Evolutionary conservation across 2,329 filamentous ascomycete genomes (phyloP).

Genomic region (Capronia coronata): DNA sequence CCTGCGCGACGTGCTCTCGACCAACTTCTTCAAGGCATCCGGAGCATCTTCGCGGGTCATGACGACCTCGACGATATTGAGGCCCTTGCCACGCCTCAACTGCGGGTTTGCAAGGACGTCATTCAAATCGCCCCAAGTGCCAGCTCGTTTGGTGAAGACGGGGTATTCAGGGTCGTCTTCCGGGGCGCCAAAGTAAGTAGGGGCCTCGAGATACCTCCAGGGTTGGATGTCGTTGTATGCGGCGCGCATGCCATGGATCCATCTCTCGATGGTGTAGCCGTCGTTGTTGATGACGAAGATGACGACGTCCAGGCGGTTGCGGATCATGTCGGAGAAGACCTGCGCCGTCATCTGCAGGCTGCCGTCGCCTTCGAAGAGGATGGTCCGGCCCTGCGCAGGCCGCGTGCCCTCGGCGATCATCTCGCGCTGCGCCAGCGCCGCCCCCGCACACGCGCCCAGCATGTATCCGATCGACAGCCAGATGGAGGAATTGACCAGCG

Average conservation of each 20-base stretch:
- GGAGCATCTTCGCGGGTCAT: conserved; percentile 38
- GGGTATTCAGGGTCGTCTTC: conserved; percentile 25
- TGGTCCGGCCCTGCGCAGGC: conserved; percentile 43
- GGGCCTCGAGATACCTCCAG: conserved; percentile 48
- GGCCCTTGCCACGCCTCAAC: conserved; percentile 35
- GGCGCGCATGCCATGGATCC: conserved; percentile 50
- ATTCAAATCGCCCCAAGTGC: conserved; percentile 26
- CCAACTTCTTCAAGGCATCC: conserved; percentile 31
- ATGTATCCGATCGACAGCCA: conserved; percentile 59
- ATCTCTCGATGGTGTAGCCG: conserved; percentile 54
- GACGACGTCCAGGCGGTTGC: conserved; percentile 45
- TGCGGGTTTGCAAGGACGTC: conserved; percentile 28
- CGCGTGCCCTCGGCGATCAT: conserved; percentile 47
- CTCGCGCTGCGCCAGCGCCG: conserved; percentile 50
- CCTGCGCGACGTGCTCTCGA: conserved; percentile 23
- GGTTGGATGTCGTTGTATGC: conserved; percentile 51
- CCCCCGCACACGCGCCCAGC: conserved; percentile 52
- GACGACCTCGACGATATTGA: conserved; percentile 40
- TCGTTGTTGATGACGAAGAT: conserved; percentile 54
- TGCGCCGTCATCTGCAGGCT: conserved; percentile 62
- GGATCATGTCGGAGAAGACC: conserved; percentile 59
- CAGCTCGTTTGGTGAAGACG: conserved; percentile 21
- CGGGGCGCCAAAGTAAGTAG: conserved; percentile 29
- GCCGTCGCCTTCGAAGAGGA: conserved; percentile 57
- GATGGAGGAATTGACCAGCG: conserved; percentile 48